Percentiles rank a stretch among this genome's conserved stretches.
Evolutionary conservation across 495 filamentous ascomycete species (phyloP).

Genomic region (Chaetomium tenue): DNA sequence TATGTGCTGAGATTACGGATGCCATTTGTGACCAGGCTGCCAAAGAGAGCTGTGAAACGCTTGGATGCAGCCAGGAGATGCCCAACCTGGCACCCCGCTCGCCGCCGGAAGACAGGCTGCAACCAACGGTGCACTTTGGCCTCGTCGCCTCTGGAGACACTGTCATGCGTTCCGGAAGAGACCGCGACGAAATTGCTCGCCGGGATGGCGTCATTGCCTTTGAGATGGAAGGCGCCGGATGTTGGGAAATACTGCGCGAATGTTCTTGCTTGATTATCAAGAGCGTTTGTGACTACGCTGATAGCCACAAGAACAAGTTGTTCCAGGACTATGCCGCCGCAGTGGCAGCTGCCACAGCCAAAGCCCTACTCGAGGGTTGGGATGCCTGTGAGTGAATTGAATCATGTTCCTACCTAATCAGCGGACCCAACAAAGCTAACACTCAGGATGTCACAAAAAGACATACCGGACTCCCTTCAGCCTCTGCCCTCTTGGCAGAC

Average conservation of each 20-base stretch:
- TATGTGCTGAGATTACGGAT: background rate
- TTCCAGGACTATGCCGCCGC: constrained; percentile 46
- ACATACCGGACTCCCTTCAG: background rate
- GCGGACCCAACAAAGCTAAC: background rate
- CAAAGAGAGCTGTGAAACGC: background rate
- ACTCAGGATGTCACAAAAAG: background rate
- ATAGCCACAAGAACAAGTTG: constrained; percentile 45
- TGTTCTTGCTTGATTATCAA: constrained; percentile 41
- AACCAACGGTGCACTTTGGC: constrained; percentile 30
- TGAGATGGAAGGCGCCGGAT: constrained; percentile 48
- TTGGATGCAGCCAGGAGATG: background rate
- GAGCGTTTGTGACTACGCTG: constrained; percentile 45
- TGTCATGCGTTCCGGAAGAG: constrained; percentile 32
- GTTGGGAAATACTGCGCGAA: constrained; percentile 35
- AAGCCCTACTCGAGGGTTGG: constrained; percentile 19
- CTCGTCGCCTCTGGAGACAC: constrained; percentile 33
- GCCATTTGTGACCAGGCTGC: background rate
- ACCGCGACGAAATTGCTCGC: constrained; percentile 30
- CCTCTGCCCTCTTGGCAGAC: no score
- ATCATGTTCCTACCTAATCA: background rate
- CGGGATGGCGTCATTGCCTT: constrained; percentile 37
- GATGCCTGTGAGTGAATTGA: background rate
- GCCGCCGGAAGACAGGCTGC: background rate
- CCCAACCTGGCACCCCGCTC: background rate
- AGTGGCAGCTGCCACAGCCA: constrained; percentile 33